These are phyloP conservation scores for Phyllosticta capitalensis DNA, from an alignment of 2,329 filamentous ascomycete genomes.

Conservation along the genomic window DNA sequence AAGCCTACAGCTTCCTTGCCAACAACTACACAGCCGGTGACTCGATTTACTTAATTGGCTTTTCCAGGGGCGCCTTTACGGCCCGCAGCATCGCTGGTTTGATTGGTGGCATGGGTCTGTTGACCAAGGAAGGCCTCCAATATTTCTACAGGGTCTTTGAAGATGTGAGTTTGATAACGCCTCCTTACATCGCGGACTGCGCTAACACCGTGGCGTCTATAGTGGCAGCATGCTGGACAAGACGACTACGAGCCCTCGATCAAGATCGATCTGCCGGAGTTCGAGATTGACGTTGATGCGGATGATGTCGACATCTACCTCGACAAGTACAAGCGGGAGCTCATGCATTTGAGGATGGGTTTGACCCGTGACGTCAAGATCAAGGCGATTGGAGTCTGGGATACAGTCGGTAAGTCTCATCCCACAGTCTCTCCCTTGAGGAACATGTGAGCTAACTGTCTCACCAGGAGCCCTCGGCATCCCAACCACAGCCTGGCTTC, in stretches of 20 bases:
- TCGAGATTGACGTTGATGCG: slow-evolving; percentile 1
- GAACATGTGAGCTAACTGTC: background rate
- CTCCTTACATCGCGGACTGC: no score
- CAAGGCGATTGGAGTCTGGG: slow-evolving; percentile 44
- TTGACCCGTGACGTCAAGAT: slow-evolving; percentile 38
- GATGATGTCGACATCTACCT: slow-evolving; percentile 11
- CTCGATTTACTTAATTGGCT: slow-evolving; percentile 43
- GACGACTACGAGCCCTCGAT: slow-evolving; percentile 3
- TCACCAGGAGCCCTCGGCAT: slow-evolving; percentile 30
- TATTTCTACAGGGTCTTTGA: slow-evolving; percentile 15
- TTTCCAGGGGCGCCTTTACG: slow-evolving; percentile 51
- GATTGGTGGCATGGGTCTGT: slow-evolving; percentile 16
- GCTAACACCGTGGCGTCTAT: no score
- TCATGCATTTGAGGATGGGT: slow-evolving; percentile 26
- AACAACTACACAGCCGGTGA: slow-evolving; percentile 52
- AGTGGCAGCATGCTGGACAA: slow-evolving; percentile 15
- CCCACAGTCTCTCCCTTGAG: background rate
- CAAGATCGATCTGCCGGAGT: background rate
- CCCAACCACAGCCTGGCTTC: slow-evolving; percentile 29
- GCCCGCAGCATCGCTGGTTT: slow-evolving; percentile 17
- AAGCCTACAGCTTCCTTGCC: slow-evolving; percentile 54
- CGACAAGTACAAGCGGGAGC: slow-evolving; percentile 26
- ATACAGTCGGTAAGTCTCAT: slow-evolving; percentile 36
- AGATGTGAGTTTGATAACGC: slow-evolving; percentile 9
- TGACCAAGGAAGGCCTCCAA: slow-evolving; percentile 13